A percentile compares a stretch with the other conserved stretches of the same genome.
Evolutionary conservation across 768 basidiomycete species (phyloP).

Genomic region (Suillus alpinus): DNA sequence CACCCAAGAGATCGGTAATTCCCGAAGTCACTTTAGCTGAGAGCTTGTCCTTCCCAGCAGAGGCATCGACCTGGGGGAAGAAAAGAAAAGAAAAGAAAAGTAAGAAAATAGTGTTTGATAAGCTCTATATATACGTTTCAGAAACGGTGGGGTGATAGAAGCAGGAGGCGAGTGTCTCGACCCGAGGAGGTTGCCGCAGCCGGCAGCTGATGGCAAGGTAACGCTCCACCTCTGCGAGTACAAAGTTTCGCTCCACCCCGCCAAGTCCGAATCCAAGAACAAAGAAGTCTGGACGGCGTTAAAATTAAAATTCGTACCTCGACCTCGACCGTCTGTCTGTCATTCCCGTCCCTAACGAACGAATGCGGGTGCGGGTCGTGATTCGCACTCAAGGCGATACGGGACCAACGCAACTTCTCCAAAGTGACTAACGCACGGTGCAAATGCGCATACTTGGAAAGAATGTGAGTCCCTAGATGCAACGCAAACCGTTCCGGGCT

Average conservation of each 20-base stretch:
- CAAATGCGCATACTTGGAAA: conserved; percentile 78
- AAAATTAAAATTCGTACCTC: conserved; percentile 38
- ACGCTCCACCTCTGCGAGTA: conserved; percentile 5
- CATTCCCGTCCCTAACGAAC: conserved; percentile 87
- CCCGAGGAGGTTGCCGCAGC: conserved; percentile 2
- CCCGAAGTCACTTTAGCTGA: conserved; percentile 65
- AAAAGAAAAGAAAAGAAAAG: too few relatives aligned
- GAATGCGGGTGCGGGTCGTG: conserved; percentile 66
- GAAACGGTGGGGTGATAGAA: neutral
- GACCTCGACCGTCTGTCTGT: conserved; percentile 69
- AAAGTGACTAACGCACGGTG: conserved; percentile 66
- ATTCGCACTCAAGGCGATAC: conserved; percentile 54
- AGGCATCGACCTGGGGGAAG: conserved; percentile 58
- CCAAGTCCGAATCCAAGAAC: neutral
- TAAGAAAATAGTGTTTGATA: conserved; percentile 6
- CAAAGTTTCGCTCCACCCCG: neutral
- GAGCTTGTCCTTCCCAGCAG: conserved; percentile 58
- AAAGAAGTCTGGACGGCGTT: neutral
- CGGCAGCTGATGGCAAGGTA: conserved; percentile 3
- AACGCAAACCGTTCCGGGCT: conserved; percentile 83
- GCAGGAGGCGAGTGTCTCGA: neutral
- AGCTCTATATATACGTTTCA: conserved; percentile 6
- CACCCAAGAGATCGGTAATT: conserved; percentile 78
- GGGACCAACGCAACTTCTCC: conserved; percentile 81
- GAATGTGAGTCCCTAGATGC: conserved; percentile 80